phyloP scores from a whole-genome alignment of 2,329 filamentous ascomycete genomes.

The Calonectria hawksworthii region DNA sequence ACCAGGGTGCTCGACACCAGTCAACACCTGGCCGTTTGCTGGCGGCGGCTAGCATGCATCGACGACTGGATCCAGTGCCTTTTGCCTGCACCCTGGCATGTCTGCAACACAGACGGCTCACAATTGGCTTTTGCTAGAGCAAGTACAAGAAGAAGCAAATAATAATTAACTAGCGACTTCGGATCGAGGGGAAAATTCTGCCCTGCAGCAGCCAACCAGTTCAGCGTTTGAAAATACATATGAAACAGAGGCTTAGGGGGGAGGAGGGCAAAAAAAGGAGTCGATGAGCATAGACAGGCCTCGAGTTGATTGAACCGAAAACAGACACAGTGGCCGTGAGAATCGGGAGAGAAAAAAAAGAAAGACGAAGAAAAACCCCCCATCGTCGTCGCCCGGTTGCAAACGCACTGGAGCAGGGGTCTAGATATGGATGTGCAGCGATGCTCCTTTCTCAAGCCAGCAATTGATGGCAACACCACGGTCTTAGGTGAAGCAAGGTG shows the following conservation, averaged over 20 bases:
- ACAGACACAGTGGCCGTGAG: background rate
- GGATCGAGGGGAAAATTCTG: background rate
- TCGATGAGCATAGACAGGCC: constrained; percentile 12
- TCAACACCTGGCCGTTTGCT: background rate
- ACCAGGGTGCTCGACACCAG: background rate
- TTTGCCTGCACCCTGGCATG: background rate
- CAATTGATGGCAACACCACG: background rate
- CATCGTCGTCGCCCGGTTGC: background rate
- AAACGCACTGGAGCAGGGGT: background rate
- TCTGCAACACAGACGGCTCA: background rate
- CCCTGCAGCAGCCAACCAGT: constrained; percentile 19
- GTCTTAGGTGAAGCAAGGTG: background rate
- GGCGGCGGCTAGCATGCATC: background rate
- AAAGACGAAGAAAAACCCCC: background rate
- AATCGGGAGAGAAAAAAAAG: background rate
- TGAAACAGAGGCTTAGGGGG: constrained; percentile 24
- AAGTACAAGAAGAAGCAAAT: constrained; percentile 14
- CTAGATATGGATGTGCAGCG: background rate
- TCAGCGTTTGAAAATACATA: constrained; percentile 9
- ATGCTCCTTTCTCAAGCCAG: background rate
- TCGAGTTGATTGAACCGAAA: constrained; percentile 15
- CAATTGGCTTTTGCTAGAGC: constrained; percentile 2
- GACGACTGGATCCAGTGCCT: background rate
- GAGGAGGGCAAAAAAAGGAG: constrained; percentile 1
- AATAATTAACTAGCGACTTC: background rate